These are phyloP conservation scores for Aspergillus hiratsukae DNA, from an alignment of 2,329 filamentous ascomycete species.

Conservation along the genomic window DNA sequence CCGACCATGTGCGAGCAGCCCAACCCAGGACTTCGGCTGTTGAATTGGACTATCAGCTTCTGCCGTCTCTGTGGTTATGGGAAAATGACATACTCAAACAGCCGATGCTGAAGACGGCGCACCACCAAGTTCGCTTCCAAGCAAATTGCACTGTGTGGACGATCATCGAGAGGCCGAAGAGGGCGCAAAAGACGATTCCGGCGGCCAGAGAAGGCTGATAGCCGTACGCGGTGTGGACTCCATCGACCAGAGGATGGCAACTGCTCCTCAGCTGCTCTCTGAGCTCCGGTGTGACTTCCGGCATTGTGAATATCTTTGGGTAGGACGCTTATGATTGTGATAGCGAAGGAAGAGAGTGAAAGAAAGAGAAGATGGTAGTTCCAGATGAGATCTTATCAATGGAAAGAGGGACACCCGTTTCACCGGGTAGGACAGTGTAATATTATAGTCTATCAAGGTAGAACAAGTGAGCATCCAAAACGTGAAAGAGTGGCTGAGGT, in stretches of 20 bases:
- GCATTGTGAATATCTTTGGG: neutral
- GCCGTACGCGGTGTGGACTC: conserved; percentile 26
- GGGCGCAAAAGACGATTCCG: conserved; percentile 30
- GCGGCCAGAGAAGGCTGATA: conserved; percentile 31
- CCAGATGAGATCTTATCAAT: neutral
- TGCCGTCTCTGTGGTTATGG: no score
- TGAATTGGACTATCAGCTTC: conserved; percentile 1
- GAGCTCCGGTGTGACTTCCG: conserved; percentile 1
- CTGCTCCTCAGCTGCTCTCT: conserved; percentile 11
- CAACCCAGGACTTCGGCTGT: conserved; percentile 46
- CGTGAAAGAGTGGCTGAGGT: conserved; percentile 5
- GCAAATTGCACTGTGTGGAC: conserved; percentile 30
- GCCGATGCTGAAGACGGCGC: conserved; percentile 32
- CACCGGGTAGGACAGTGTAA: neutral
- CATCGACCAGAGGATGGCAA: conserved; percentile 25
- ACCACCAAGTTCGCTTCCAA: conserved; percentile 39
- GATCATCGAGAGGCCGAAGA: conserved; percentile 35
- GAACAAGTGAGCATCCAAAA: neutral
- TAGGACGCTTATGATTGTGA: neutral
- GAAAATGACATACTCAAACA: conserved; percentile 29
- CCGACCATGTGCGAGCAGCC: conserved; percentile 47
- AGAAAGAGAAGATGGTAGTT: neutral
- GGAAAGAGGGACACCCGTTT: neutral
- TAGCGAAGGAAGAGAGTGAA: neutral
- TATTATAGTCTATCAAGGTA: neutral